These are phyloP conservation scores for Kitagawia praeruptora DNA, from an alignment of 129 eudicot genomes.

Conservation along the genomic window DNA sequence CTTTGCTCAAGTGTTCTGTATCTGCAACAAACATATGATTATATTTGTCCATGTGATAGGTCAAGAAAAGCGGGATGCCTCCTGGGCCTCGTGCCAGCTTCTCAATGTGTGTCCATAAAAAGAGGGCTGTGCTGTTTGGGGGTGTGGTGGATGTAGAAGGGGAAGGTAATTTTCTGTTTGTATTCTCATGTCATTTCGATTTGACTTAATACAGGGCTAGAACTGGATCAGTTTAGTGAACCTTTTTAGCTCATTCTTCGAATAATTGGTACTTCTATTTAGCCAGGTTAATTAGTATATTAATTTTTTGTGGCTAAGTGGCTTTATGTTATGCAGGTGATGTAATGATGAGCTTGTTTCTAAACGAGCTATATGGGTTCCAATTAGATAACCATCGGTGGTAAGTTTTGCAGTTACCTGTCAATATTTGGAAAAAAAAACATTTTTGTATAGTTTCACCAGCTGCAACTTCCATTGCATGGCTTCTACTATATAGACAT, in stretches of 20 bases:
- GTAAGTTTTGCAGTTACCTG: conserved; percentile 27
- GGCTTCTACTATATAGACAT: neutral
- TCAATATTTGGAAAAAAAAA: neutral
- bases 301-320: conserved; percentile 9
- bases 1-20: neutral
- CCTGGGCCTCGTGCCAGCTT: conserved; percentile 99
- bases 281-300: conserved; percentile 2
- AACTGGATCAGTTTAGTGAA: neutral
- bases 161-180: conserved; percentile 46
- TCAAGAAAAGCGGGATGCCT: conserved; percentile 98
- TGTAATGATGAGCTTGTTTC: conserved; percentile 85
- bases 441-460: neutral
- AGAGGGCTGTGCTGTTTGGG: conserved; percentile 86
- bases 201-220: conserved; percentile 3
- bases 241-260: neutral
- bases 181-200: conserved; percentile 4
- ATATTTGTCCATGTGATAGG: conserved; percentile 30
- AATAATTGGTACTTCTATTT: neutral
- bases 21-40: neutral
- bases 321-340: conserved; percentile 47
- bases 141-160: conserved; percentile 98
- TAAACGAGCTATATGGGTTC: conserved; percentile 89
- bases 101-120: conserved; percentile 90
- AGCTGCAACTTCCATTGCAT: neutral
- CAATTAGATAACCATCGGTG: conserved; percentile 91